Conservation (phyloP, 1,284 basidiomycete species). For the Ganoderma lucidum region DNA sequence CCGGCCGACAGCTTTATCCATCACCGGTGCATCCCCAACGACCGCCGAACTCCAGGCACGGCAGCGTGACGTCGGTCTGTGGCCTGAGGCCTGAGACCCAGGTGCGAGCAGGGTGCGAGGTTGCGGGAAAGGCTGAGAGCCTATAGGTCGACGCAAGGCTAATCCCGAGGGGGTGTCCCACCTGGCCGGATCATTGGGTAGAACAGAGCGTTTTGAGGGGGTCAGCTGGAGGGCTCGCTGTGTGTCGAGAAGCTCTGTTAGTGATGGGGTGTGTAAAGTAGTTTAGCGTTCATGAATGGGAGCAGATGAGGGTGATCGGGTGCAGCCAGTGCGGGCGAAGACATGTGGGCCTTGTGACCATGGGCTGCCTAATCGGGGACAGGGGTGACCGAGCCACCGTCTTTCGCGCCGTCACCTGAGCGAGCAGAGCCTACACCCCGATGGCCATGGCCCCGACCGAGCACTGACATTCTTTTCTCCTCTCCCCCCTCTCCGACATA, state of each 20-base stretch:
- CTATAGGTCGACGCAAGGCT: conserved; percentile 29
- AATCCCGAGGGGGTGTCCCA: conserved; percentile 7
- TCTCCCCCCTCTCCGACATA: conserved; percentile 26
- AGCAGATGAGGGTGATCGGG: conserved; percentile 19
- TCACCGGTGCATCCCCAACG: neutral
- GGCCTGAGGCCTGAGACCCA: conserved; percentile 23
- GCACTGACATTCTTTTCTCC: conserved; percentile 19
- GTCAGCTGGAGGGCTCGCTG: conserved; percentile 28
- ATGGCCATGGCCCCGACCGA: conserved; percentile 25
- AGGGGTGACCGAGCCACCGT: conserved; percentile 35
- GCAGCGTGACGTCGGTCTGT: conserved; percentile 14
- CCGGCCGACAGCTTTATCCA: conserved; percentile 9
- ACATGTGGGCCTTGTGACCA: conserved; percentile 34
- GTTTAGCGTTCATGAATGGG: conserved; percentile 25
- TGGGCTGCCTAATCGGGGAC: conserved; percentile 31
- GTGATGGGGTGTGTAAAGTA: conserved; percentile 18
- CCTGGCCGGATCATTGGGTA: conserved; percentile 27
- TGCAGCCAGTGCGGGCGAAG: conserved; percentile 28
- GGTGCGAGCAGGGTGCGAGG: neutral
- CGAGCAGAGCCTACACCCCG: conserved; percentile 29
- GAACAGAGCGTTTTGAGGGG: neutral
- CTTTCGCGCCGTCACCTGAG: conserved; percentile 34
- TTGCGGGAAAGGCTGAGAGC: conserved; percentile 9
- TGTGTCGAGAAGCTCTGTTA: conserved; percentile 13
- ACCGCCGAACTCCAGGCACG: conserved; percentile 16